Evolutionary conservation across 139 green algal species (phyloP).

Genomic region (Coelastrella sp.): DNA sequence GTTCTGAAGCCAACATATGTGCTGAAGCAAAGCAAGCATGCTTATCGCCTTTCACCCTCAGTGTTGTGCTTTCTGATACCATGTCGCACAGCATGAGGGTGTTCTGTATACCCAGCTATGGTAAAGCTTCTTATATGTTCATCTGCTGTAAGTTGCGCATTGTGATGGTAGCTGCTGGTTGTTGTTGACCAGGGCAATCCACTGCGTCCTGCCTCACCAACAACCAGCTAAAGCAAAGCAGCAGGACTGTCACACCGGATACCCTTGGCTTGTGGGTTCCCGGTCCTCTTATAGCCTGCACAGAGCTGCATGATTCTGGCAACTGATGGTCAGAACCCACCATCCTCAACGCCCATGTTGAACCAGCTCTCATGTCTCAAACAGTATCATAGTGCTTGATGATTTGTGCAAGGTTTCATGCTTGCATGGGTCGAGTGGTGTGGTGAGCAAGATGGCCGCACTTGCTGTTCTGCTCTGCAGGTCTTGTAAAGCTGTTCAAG

Average conservation of each 20-base stretch:
- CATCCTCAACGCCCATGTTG: not conserved
- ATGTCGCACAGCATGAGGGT: not conserved
- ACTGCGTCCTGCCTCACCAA: constrained; percentile 60
- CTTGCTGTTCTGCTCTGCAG: constrained; percentile 54
- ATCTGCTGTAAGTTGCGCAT: no score
- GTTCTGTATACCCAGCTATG: not conserved
- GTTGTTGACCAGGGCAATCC: not conserved
- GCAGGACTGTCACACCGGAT: constrained; percentile 60
- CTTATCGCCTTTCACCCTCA: not conserved
- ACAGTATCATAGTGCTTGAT: not conserved
- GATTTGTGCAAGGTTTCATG: not conserved
- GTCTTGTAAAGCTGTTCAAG: constrained; percentile 73
- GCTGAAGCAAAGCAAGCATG: constrained; percentile 32
- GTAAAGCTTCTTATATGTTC: no score
- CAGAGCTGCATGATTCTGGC: not conserved
- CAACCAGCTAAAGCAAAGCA: constrained; percentile 64
- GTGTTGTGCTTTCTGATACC: not conserved
- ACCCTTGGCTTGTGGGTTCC: not conserved
- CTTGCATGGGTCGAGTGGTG: no score
- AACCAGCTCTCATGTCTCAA: not conserved
- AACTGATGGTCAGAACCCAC: not conserved
- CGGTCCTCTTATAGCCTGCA: constrained; percentile 44
- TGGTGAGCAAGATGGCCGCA: not conserved
- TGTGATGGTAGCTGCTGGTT: not conserved
- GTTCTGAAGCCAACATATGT: constrained; percentile 30